Percentiles rank a stretch among this genome's conserved stretches.
Conservation (phyloP, 352 stramenopile species). For the Pelagophyceae sp. region DNA sequence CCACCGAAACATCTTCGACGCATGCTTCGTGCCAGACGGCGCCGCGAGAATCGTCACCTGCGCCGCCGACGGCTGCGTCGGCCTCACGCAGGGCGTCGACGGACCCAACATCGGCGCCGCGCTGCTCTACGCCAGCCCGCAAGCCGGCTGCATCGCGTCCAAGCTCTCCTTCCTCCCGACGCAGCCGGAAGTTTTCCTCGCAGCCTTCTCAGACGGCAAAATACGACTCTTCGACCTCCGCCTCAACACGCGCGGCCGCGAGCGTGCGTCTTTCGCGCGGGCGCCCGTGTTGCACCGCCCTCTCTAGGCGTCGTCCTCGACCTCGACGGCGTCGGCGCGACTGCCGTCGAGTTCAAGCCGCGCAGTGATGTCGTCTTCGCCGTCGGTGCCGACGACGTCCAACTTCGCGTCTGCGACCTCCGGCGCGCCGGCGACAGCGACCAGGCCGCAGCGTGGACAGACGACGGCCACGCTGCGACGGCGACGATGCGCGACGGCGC, state of each 20-base stretch:
- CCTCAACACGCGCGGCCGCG: not conserved
- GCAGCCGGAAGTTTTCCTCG: not conserved
- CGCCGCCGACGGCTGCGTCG: not conserved
- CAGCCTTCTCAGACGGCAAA: not conserved
- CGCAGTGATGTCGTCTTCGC: not conserved
- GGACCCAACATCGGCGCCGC: not conserved
- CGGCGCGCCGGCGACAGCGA: not conserved
- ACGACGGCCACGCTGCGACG: not conserved
- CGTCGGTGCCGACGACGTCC: not conserved
- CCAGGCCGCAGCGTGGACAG: not conserved
- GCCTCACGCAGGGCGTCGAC: not conserved
- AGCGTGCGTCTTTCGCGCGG: too few relatives aligned
- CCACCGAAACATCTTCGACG: not conserved
- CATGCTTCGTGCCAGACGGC: not conserved
- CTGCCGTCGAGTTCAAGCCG: not conserved
- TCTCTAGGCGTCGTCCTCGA: slow-evolving; percentile 1
- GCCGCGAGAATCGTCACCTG: not conserved
- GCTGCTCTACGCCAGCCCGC: not conserved
- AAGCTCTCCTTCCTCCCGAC: not conserved
- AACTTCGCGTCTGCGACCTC: not conserved
- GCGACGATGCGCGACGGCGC: too few relatives aligned
- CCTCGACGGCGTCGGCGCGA: not conserved
- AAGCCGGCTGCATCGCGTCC: not conserved
- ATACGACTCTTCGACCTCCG: not conserved
- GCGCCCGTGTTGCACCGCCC: too few relatives aligned